Percentiles rank a stretch among this genome's conserved stretches.
Evolutionary conservation across 2,329 filamentous ascomycete species (phyloP).

Genomic region (Orbilia quercus): DNA sequence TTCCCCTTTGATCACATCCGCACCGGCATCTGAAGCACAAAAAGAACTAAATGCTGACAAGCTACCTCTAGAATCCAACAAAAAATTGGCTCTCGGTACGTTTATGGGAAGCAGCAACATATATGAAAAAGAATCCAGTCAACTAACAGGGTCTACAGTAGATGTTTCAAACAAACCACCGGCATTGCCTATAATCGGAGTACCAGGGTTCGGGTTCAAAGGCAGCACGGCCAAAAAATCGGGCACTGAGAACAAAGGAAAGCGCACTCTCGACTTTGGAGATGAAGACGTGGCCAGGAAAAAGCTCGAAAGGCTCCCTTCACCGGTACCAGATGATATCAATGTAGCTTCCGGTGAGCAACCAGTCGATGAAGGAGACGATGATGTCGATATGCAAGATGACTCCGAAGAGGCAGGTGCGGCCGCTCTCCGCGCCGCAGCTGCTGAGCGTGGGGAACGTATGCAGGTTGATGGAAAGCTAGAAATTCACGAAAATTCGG

Average conservation of each 20-base stretch:
- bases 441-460: conserved; percentile 82
- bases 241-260: conserved; percentile 72
- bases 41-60: conserved; percentile 61
- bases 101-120: background rate
- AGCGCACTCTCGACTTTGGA: conserved; percentile 83
- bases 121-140: conserved; percentile 32
- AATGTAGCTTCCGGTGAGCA: conserved; percentile 70
- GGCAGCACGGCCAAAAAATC: conserved; percentile 74
- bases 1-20: conserved; percentile 58
- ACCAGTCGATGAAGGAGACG: conserved; percentile 72
- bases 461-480: conserved; percentile 63
- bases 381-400: conserved; percentile 79
- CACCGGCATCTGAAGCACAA: conserved; percentile 59
- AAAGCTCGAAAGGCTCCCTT: conserved; percentile 90
- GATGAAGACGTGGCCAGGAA: conserved; percentile 88
- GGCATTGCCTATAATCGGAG: conserved; percentile 77
- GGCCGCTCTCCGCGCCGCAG: conserved; percentile 83
- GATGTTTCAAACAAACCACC: conserved; percentile 64
- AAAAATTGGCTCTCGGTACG: conserved; percentile 59
- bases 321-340: conserved; percentile 71
- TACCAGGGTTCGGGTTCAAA: conserved; percentile 78
- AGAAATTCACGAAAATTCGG: conserved; percentile 59
- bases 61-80: conserved; percentile 59
- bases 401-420: conserved; percentile 88
- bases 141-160: conserved; percentile 59